These are phyloP conservation scores for Metschnikowia baotianmanensis DNA, from an alignment of 805 yeast genomes.

Conservation along the genomic window DNA sequence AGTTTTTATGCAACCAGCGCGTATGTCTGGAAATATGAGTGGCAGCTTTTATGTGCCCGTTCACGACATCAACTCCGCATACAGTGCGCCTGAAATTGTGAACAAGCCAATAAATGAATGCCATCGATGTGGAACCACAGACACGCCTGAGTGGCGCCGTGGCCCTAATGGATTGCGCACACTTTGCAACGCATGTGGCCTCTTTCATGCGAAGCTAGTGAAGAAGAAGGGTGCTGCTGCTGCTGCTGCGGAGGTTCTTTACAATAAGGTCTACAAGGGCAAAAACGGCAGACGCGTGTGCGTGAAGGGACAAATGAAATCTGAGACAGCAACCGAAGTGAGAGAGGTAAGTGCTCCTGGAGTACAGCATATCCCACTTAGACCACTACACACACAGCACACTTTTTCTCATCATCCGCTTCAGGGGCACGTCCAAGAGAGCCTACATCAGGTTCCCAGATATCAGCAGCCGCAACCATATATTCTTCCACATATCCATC, in stretches of 20 bases:
- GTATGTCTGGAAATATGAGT: neutral
- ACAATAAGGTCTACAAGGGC: conserved; percentile 43
- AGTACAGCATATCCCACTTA: conserved; percentile 11
- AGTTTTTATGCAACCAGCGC: neutral
- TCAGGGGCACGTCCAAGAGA: too few species aligned
- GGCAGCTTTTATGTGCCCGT: neutral
- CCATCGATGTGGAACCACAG: conserved; percentile 46
- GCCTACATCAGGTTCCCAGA: conserved; percentile 1
- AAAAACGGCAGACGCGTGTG: conserved; percentile 43
- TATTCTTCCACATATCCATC: too few species aligned
- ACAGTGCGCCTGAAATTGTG: conserved; percentile 16
- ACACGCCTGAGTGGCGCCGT: conserved; percentile 45
- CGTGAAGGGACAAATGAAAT: conserved; percentile 24
- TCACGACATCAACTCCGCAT: conserved; percentile 3
- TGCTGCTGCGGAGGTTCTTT: conserved; percentile 39
- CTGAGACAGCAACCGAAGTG: neutral
- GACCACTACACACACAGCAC: neutral
- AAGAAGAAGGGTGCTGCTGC: conserved; percentile 29
- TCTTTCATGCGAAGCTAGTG: conserved; percentile 41
- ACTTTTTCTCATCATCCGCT: too few species aligned
- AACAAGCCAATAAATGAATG: conserved; percentile 34
- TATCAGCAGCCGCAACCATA: conserved; percentile 1
- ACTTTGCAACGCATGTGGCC: conserved; percentile 43
- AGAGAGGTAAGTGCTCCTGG: conserved; percentile 9
- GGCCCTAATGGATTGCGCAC: conserved; percentile 47